Conservation (phyloP, 345 rosid genomes). For the Citrus sinensis region DVS_A1.0 CM039165.1:37978001-37978500, state of each 20-base stretch:
- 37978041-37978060: too few species aligned
- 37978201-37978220: constrained; percentile 64
- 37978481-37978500: too few species aligned
- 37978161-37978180: neutral
- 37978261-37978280: constrained; percentile 83
- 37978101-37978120: too few species aligned
- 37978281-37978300: constrained; percentile 91
- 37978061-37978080: too few species aligned
- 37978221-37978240: constrained; percentile 55
- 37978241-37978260: constrained; percentile 69
- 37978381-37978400: neutral
- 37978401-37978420: neutral
- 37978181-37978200: constrained; percentile 72
- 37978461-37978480: too few species aligned
- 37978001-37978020: too few species aligned
- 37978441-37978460: neutral
- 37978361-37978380: neutral
- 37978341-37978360: neutral
- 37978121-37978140: too few species aligned
- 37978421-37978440: constrained; percentile 10
- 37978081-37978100: too few species aligned
- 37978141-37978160: neutral
- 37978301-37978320: neutral
- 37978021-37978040: too few species aligned
- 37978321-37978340: neutral